Base-by-base conservation (phyloP, 2,329 filamentous ascomycete species). In the Domatiomyces globalis region DNA sequence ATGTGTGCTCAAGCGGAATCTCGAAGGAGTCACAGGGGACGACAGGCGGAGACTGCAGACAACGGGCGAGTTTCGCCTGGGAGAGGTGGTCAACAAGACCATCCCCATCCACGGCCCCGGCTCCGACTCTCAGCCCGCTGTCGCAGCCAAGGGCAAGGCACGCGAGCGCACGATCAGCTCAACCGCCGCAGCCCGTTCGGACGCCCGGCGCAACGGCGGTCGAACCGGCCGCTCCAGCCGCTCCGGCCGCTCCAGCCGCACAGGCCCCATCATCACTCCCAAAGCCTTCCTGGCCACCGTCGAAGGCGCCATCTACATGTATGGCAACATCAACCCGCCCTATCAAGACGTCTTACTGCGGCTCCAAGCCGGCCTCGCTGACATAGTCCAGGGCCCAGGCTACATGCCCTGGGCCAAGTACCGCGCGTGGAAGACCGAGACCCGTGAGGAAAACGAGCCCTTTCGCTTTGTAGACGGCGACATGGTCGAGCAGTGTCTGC, bases 61-160 rank as follows among this genome's bases (percentile, higher is more conserved):
- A 4, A 86, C 80, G 0, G 83, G 84, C 54, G 89, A 95, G 66
- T 80, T 96, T 56, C 81, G 84, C 45, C 73, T 98, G 8, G 89
- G 92, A 1, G 90, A 98, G 66, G 87, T 92, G 78, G 87, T 96
- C 51, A 98, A 98, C 63, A 78, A 81, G 29, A 94, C 96, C 51
- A 78, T 83, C 19, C 79, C 79, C 25, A 17, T 83, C 50, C 79
- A 94, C 8, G 74, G 79, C 25, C 73, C 80, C 2, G 43, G 22
- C 22, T 25, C 33, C 12, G 10, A 5, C 15, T 15, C 33, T 39
- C 10, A 39, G 10, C 2, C 9, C 4, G 33, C 33, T 5, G 22
- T 27, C 52, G 8, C 43, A 29, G 25, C 20, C 25, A 44, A 52
- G 36, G 25, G 27, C 18, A 27, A 33, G 42, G 29, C 44, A 29